A percentile compares a stretch with the other conserved stretches of the same genome.
These are phyloP conservation scores for Thalassiosira livingstoniorum DNA, from an alignment of 352 stramenopile genomes.

Conservation along the genomic window DNA sequence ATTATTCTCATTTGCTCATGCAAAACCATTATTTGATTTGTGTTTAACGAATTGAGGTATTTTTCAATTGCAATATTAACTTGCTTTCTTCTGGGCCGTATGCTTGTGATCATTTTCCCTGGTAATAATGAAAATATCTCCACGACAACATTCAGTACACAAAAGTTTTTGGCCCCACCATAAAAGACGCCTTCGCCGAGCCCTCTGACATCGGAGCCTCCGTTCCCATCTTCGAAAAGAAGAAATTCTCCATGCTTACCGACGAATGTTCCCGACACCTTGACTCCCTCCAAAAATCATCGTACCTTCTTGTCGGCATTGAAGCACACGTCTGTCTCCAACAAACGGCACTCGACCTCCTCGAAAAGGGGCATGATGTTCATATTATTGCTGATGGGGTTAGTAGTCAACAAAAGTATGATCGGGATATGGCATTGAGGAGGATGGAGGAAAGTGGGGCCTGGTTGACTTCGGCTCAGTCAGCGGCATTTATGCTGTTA, in stretches of 20 bases:
- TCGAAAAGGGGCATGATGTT: slow-evolving; percentile 95
- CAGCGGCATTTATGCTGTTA: slow-evolving; percentile 94
- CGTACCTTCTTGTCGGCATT: slow-evolving; percentile 93
- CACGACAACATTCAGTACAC: no score
- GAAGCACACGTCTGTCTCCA: slow-evolving; percentile 90
- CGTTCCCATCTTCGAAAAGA: slow-evolving; percentile 94
- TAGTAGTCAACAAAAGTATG: slow-evolving; percentile 87
- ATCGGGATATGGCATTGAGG: slow-evolving; percentile 92
- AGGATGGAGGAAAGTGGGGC: slow-evolving; percentile 93
- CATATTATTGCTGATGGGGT: slow-evolving; percentile 96
- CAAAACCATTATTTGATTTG: no score
- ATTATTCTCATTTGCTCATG: no score
- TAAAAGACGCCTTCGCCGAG: slow-evolving; percentile 75
- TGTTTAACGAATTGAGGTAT: no score
- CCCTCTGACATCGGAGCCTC: slow-evolving; percentile 50
- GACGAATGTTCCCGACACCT: slow-evolving; percentile 90
- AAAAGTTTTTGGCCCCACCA: slow-evolving; percentile 92
- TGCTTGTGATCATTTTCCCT: no score
- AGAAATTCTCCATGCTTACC: slow-evolving; percentile 98
- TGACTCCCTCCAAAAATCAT: slow-evolving; percentile 59
- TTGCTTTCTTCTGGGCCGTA: no score
- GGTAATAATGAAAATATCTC: no score
- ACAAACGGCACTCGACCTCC: slow-evolving; percentile 96
- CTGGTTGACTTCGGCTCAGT: slow-evolving; percentile 96
- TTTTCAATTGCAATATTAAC: no score